Evolutionary conservation across 805 yeast species (phyloP), one percentile per base, ranked within the genome.

Genomic region (Kregervanrija fluxuum): DNA sequence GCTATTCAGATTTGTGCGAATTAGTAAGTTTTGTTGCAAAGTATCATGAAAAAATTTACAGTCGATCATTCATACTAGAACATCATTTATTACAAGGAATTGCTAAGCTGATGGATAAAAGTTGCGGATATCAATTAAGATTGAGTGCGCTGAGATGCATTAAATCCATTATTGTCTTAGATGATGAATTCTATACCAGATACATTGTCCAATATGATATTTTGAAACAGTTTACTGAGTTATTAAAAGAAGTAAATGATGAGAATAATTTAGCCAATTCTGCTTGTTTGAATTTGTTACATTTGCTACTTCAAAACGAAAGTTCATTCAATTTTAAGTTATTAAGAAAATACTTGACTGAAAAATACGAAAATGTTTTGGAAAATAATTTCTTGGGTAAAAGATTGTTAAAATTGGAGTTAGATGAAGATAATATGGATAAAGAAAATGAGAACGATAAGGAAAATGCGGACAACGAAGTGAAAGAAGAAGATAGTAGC

Each of bases 181-280:
- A 84, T 55, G 93, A 85, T 59, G 78, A 75, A 37, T 68, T 66
- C 34, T 82, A 82, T 53, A 71, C 75, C 15, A 60, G 75, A 28
- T 73, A 75, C 49, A 70, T 90, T 42, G 69, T 84, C 13, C 68
- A 77, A 12, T 67, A 78, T 45, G 72, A 78, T 40, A 67, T 84
- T 15, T 70, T 88, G 40, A 61, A 63, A 5, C 54, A 50, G 17
- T 68, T 81, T 32, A 70, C 85, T 45, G 56, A 60, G 1, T 66
- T 78, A 40, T 68, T 85, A 48, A 62, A 67, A 16, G 71, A 67
- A 11, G 74, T 77, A 9, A 66, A 72, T 6, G 62, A 68, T 30
- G 62, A 64, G 34, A 79, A 85, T 57, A 84, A 81, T 56, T 64
- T 89, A 47, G 73, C 84, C 3, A 84, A 79, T 55, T 88, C 96